Evolutionary conservation across 2,329 filamentous ascomycete species (phyloP).

Genomic region (Byssochlamys sp.): DNA sequence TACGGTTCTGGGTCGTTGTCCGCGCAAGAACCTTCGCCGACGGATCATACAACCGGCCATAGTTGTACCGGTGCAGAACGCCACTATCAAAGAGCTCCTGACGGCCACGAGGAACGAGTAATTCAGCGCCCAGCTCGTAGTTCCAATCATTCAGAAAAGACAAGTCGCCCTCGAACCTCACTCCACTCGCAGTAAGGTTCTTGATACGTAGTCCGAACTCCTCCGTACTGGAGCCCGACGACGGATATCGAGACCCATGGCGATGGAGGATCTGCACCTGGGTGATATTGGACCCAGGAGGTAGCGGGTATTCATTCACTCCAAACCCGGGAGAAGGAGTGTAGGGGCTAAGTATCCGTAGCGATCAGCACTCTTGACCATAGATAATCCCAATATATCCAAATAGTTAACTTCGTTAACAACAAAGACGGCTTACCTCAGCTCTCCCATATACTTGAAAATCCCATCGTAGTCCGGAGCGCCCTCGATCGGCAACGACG

Average conservation of each 20-base stretch:
- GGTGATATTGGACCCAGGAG: conserved; percentile 56
- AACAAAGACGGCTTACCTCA: conserved; percentile 30
- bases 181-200: conserved; percentile 40
- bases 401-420: no score
- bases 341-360: conserved; percentile 51
- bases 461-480: conserved; percentile 51
- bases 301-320: conserved; percentile 60
- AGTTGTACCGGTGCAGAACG: conserved; percentile 62
- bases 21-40: conserved; percentile 63
- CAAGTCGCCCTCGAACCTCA: conserved; percentile 51
- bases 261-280: conserved; percentile 65
- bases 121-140: conserved; percentile 60
- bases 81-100: conserved; percentile 65
- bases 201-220: conserved; percentile 49
- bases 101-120: conserved; percentile 62
- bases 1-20: conserved; percentile 66
- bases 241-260: conserved; percentile 66
- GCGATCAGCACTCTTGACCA: background rate
- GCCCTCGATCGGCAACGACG: conserved; percentile 56
- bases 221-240: conserved; percentile 47
- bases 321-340: conserved; percentile 61
- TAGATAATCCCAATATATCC: background rate
- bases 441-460: conserved; percentile 59
- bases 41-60: conserved; percentile 61
- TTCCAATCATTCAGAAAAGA: conserved; percentile 60